Base-by-base conservation (phyloP, 148 eudicot genomes). In the Fagopyrum esculentum region DNA sequence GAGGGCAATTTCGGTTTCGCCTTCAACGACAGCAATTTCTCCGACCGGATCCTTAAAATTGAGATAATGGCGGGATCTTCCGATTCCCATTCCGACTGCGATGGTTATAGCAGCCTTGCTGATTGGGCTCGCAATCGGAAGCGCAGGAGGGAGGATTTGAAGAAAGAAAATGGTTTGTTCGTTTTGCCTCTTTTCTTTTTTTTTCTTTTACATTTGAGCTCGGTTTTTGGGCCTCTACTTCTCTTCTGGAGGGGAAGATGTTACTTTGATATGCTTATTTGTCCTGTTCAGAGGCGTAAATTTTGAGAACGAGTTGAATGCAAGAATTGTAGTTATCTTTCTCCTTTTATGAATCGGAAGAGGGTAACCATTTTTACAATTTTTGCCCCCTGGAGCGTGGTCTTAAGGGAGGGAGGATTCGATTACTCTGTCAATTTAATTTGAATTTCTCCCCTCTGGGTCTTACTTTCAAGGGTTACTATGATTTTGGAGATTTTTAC, bases 101-200 rank as follows among this genome's bases (percentile, higher is more conserved):
- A 87, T 3, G 73, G 59, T 0, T 80, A 83, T 51, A 74, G 45
- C 29, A 50, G 78, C 16, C 60, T 84, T 19, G 83, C 84, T 54
- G 87, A 88, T 49, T 86, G 92, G 94, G 89, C 81, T 15, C 80
- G 87, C 3, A 83, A 89, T 77, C 89, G 98, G 0, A 93, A 93
- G 80, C 93, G 96, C 2, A 70, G 93, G 30, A 74, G 98, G 57
- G 86, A 87, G 22, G 89, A 88, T 47, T 52, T 83, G 70, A 87
- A 78, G 78, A 89, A 85, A 64, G 83, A 79, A 46, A 76, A 77
- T 73, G 90, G 87, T 82, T 75, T 22, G 69, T 46, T 43, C 0
- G 5, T 1, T 15, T 46, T 56, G 2, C 0, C 4, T 66, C 55
- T 71, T 56, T 7, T 3, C 5, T 9, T 30, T 17, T 30, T 63